phyloP scores from a whole-genome alignment of 2,329 filamentous ascomycete genomes.

The Teratosphaeria nubilosa region DNA sequence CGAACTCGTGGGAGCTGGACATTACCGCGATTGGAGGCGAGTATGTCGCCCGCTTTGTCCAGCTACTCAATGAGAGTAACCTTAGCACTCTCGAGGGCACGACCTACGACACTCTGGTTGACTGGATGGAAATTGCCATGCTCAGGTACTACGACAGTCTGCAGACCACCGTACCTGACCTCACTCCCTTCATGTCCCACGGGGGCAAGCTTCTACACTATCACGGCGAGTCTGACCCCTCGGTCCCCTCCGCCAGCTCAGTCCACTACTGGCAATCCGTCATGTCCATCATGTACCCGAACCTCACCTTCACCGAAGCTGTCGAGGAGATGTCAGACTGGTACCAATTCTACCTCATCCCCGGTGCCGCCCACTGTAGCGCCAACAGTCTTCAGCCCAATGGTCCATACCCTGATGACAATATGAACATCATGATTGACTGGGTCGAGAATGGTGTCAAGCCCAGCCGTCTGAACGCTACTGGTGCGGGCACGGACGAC shows the following conservation, averaged over 20 bases:
- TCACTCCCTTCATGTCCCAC: conserved; percentile 38
- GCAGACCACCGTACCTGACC: conserved; percentile 45
- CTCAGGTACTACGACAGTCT: conserved; percentile 41
- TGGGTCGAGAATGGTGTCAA: neutral
- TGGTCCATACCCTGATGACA: neutral
- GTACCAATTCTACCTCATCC: conserved; percentile 46
- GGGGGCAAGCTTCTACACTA: conserved; percentile 50
- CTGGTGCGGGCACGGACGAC: neutral
- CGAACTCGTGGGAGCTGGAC: conserved; percentile 37
- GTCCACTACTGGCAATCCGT: conserved; percentile 43
- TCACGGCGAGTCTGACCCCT: conserved; percentile 48
- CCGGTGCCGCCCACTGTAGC: conserved; percentile 44
- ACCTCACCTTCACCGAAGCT: neutral
- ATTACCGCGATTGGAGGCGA: neutral
- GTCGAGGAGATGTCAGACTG: conserved; percentile 36
- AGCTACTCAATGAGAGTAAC: neutral
- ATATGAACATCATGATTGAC: neutral
- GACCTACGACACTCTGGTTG: conserved; percentile 48
- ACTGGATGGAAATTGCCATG: conserved; percentile 44
- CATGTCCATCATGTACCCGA: neutral
- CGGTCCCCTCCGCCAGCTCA: conserved; percentile 44
- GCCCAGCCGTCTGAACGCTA: neutral
- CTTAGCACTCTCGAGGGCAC: conserved; percentile 32
- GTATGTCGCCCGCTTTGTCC: neutral
- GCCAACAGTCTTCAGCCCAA: conserved; percentile 24